Conservation (phyloP, 169 alveolate species). For the Plasmodium fragile region DNA sequence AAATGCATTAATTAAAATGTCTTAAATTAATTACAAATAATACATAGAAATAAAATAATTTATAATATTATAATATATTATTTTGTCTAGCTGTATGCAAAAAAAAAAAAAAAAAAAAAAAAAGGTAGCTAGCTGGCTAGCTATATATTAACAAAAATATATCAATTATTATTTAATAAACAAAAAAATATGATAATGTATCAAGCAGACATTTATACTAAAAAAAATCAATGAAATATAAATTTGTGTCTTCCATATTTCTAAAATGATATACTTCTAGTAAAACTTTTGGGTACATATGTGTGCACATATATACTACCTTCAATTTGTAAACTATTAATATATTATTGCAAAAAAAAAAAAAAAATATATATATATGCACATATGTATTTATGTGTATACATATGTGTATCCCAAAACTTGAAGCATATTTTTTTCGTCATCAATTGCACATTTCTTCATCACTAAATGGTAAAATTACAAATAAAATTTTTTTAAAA, state of each 20-base stretch:
- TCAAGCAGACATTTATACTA: not conserved
- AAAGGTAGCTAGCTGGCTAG: not conserved
- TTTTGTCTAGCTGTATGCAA: not conserved
- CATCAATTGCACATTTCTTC: not conserved
- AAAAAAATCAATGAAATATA: not conserved
- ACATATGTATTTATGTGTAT: conserved; percentile 3
- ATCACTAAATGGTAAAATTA: not conserved
- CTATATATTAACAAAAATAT: not conserved
- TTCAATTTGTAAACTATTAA: not conserved
- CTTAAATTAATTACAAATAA: not conserved
- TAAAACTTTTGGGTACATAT: not conserved
- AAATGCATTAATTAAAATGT: not conserved
- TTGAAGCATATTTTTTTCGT: not conserved
- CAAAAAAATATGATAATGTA: not conserved
- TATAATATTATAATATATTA: not conserved
- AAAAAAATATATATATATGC: not conserved
- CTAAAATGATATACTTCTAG: not conserved
- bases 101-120: not conserved
- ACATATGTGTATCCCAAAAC: conserved; percentile 5
- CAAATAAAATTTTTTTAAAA: not conserved
- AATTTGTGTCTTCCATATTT: not conserved
- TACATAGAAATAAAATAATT: not conserved
- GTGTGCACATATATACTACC: not conserved
- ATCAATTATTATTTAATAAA: not conserved
- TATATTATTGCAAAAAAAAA: not conserved